These are phyloP conservation scores for Kregervanrija fluxuum DNA, from an alignment of 805 yeast genomes.

Conservation along the genomic window DNA sequence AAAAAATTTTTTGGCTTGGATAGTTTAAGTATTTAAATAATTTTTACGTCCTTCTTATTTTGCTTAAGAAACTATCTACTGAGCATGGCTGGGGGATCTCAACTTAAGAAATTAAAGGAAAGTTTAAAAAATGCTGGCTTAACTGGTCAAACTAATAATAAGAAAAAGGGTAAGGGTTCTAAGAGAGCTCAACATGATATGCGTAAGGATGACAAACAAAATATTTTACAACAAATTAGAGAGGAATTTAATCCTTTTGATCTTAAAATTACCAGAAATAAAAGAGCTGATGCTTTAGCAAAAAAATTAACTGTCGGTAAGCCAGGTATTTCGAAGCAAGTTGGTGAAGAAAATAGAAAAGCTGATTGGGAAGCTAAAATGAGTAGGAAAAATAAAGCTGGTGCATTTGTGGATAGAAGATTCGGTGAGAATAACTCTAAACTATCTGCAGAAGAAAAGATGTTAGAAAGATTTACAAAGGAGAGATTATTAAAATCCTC, in stretches of 20 bases:
- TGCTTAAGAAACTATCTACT: conserved; percentile 40
- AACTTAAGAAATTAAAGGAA: conserved; percentile 74
- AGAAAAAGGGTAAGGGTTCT: conserved; percentile 44
- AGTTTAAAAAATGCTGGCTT: conserved; percentile 72
- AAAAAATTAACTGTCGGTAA: conserved; percentile 49
- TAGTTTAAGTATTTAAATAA: not conserved
- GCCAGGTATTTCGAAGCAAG: conserved; percentile 63
- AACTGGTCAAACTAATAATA: conserved; percentile 75
- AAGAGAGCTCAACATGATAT: conserved; percentile 52
- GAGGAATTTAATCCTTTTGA: conserved; percentile 90
- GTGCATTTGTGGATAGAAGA: conserved; percentile 77
- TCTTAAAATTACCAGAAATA: conserved; percentile 58
- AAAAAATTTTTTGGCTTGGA: not conserved
- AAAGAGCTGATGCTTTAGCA: conserved; percentile 42
- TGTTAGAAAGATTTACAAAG: conserved; percentile 89
- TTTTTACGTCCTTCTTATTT: not conserved
- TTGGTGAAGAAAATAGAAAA: conserved; percentile 57
- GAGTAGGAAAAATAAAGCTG: conserved; percentile 60
- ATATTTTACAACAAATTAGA: conserved; percentile 54
- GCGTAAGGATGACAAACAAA: conserved; percentile 60
- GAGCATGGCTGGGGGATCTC: conserved; percentile 60
- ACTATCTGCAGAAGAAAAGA: conserved; percentile 82
- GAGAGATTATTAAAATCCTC: conserved; percentile 64
- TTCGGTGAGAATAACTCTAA: conserved; percentile 79
- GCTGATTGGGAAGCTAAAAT: conserved; percentile 59